Evolutionary conservation across 768 basidiomycete genomes (phyloP).

Genomic region (Pulveroboletus frians): DNA sequence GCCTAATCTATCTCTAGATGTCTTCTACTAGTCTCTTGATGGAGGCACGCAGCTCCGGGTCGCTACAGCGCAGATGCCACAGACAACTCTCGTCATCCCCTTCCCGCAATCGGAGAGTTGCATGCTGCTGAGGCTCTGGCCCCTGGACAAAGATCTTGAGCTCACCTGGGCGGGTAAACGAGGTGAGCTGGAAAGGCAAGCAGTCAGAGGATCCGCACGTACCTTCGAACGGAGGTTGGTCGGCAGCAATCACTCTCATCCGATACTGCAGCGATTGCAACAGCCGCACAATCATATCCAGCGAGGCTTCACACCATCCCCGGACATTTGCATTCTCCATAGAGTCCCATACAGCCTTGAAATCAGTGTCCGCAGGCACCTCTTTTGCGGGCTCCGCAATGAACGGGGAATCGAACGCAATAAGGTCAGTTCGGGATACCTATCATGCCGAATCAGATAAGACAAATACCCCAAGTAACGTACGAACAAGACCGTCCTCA

Average conservation of each 20-base stretch:
- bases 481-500: constrained; percentile 21
- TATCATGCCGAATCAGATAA: constrained; percentile 20
- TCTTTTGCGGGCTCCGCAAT: constrained; percentile 39
- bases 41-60: constrained; percentile 36
- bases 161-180: constrained; percentile 43
- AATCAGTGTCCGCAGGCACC: constrained; percentile 33
- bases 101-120: constrained; percentile 53
- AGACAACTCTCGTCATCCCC: constrained; percentile 67
- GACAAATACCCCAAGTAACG: background rate
- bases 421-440: constrained; percentile 50
- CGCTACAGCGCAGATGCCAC: constrained; percentile 61
- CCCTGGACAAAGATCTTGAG: constrained; percentile 51
- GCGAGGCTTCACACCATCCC: constrained; percentile 64
- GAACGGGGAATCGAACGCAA: constrained; percentile 71
- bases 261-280: constrained; percentile 45
- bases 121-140: constrained; percentile 20
- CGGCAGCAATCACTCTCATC: constrained; percentile 49
- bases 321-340: constrained; percentile 43
- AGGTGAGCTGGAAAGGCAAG: background rate
- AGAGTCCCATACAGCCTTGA: constrained; percentile 54
- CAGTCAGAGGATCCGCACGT: constrained; percentile 14
- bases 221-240: constrained; percentile 61
- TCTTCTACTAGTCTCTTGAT: constrained; percentile 42
- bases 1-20: constrained; percentile 1
- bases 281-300: constrained; percentile 49